Percentiles rank a stretch among this genome's conserved stretches.
These are phyloP conservation scores for Zangia roseola DNA, from an alignment of 768 basidiomycete genomes.

Conservation along the genomic window DNA sequence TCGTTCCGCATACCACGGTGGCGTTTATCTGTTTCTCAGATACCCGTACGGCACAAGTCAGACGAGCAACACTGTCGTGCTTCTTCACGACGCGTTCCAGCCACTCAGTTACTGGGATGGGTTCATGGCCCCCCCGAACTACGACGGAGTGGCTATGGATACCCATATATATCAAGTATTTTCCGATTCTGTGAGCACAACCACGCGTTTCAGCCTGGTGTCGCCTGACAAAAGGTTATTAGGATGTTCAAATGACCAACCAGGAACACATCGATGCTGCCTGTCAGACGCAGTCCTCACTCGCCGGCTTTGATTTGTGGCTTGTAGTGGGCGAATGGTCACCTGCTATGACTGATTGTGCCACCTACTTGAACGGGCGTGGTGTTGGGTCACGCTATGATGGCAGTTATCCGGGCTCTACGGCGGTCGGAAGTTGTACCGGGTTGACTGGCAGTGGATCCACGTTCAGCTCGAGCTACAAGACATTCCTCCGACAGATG, in stretches of 20 bases:
- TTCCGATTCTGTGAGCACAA: slow-evolving; percentile 46
- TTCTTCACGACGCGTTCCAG: slow-evolving; percentile 83
- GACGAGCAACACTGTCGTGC: slow-evolving; percentile 55
- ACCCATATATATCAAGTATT: slow-evolving; percentile 82
- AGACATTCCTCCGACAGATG: slow-evolving; percentile 74
- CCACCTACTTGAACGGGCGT: slow-evolving; percentile 67
- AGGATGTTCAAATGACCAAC: slow-evolving; percentile 48
- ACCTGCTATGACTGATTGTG: slow-evolving; percentile 71
- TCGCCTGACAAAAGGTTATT: background rate
- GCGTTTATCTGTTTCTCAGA: slow-evolving; percentile 20
- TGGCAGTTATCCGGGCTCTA: slow-evolving; percentile 62
- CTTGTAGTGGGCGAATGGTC: slow-evolving; percentile 88
- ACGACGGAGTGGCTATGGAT: slow-evolving; percentile 71
- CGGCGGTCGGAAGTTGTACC: slow-evolving; percentile 68
- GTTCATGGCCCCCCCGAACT: slow-evolving; percentile 54
- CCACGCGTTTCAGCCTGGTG: background rate
- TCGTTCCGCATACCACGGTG: background rate
- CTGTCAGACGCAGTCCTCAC: slow-evolving; percentile 45
- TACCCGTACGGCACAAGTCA: slow-evolving; percentile 44
- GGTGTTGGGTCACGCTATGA: slow-evolving; percentile 66
- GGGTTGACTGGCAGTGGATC: slow-evolving; percentile 74
- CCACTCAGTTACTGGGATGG: slow-evolving; percentile 66
- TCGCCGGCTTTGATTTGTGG: slow-evolving; percentile 67
- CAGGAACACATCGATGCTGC: slow-evolving; percentile 60
- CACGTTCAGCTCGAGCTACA: slow-evolving; percentile 73